Evolutionary conservation across 2,329 filamentous ascomycete species (phyloP).

Genomic region (Cercospora canescens): DNA sequence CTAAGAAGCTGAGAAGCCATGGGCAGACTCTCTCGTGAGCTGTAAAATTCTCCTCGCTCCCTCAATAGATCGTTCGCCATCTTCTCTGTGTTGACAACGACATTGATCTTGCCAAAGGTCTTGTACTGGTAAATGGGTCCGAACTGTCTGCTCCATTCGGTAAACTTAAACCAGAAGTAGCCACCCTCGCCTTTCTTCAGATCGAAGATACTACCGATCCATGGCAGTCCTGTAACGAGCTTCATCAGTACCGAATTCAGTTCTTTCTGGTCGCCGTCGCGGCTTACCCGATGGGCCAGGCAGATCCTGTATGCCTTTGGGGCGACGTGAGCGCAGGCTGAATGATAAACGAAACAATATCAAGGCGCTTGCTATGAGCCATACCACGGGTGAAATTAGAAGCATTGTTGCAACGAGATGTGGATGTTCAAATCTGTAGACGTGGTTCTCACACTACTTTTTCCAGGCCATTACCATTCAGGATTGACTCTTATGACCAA

Average conservation of each 20-base stretch:
- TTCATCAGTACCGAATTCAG: background rate
- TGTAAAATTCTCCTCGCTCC: background rate
- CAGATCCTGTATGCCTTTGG: background rate
- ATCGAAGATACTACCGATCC: background rate
- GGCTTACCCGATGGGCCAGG: background rate
- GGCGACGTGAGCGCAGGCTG: background rate
- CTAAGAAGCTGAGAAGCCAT: background rate
- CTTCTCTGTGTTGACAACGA: background rate
- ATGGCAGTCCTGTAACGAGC: background rate
- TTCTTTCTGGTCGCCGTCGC: background rate
- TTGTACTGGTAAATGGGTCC: background rate
- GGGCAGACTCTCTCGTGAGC: background rate
- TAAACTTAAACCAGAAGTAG: background rate
- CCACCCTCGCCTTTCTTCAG: background rate
- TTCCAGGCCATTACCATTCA: background rate
- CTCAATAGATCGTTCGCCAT: background rate
- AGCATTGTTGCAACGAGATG: background rate
- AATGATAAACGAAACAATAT: background rate
- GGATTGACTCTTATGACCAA: background rate
- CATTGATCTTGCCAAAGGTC: background rate
- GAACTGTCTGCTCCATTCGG: background rate
- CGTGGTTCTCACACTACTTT: background rate
- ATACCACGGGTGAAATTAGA: background rate
- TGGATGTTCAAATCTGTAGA: background rate
- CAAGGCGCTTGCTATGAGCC: background rate